Conservation (phyloP, 768 basidiomycete genomes). For the Calvatia gigantea region DNA sequence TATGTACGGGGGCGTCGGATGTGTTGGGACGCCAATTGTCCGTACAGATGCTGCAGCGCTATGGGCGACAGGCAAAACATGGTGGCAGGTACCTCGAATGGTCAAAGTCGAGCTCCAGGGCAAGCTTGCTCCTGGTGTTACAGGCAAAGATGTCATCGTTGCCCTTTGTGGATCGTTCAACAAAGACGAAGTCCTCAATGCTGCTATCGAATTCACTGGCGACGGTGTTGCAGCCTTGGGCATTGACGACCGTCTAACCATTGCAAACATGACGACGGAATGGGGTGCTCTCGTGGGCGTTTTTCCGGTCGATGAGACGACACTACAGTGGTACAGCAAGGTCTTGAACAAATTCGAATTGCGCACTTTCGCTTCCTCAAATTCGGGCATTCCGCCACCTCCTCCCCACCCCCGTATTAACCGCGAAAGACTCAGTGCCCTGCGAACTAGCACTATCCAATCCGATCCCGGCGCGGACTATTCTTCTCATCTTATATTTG, state of each 20-base stretch:
- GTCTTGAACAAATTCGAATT: slow-evolving; percentile 70
- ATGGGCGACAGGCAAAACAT: slow-evolving; percentile 98
- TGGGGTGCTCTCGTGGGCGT: slow-evolving; percentile 98
- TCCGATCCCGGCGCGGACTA: slow-evolving; percentile 83
- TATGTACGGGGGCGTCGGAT: slow-evolving; percentile 98
- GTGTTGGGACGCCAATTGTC: slow-evolving; percentile 96
- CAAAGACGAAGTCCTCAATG: slow-evolving; percentile 94
- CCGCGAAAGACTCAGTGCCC: slow-evolving; percentile 58
- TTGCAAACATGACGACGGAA: slow-evolving; percentile 99
- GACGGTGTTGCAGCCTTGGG: slow-evolving; percentile 75
- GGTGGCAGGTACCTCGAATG: slow-evolving; percentile 99
- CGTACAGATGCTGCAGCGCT: slow-evolving; percentile 92
- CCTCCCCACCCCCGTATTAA: slow-evolving; percentile 89
- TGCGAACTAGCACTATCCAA: slow-evolving; percentile 47
- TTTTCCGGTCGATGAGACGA: slow-evolving; percentile 85
- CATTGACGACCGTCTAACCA: slow-evolving; percentile 92
- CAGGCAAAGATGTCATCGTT: slow-evolving; percentile 97
- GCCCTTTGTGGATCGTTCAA: slow-evolving; percentile 96
- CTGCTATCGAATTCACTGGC: slow-evolving; percentile 94
- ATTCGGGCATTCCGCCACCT: slow-evolving; percentile 58
- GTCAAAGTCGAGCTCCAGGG: slow-evolving; percentile 92
- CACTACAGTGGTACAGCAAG: slow-evolving; percentile 83
- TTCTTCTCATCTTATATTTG: slow-evolving; percentile 83
- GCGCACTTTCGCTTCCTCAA: slow-evolving; percentile 63
- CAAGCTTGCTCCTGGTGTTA: slow-evolving; percentile 80